A percentile compares a stretch with the other conserved stretches of the same genome.
Conservation (phyloP, 352 stramenopile genomes). For the Phytophthora pini region DNA sequence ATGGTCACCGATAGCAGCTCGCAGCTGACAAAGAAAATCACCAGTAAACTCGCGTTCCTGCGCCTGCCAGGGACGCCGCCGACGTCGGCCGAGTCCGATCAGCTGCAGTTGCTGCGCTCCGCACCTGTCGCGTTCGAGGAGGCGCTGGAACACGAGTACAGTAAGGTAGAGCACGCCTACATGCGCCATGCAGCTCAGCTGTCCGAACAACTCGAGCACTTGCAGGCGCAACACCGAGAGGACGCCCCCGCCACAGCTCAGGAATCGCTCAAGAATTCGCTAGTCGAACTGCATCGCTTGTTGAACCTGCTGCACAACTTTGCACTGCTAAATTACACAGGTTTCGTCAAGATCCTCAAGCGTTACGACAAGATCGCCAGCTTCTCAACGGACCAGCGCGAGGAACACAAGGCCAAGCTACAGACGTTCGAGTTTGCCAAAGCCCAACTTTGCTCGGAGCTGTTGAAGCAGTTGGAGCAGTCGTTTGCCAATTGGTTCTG, state of each 20-base stretch:
- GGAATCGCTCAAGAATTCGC: slow-evolving; percentile 93
- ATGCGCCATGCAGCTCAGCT: slow-evolving; percentile 83
- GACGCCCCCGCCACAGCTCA: slow-evolving; percentile 63
- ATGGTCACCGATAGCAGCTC: slow-evolving; percentile 34
- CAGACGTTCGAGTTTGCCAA: slow-evolving; percentile 70
- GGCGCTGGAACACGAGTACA: slow-evolving; percentile 78
- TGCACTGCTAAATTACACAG: slow-evolving; percentile 98
- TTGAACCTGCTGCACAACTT: slow-evolving; percentile 97
- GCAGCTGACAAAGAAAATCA: slow-evolving; percentile 21
- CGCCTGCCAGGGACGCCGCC: slow-evolving; percentile 22
- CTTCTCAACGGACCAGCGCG: slow-evolving; percentile 39
- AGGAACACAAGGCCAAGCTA: slow-evolving; percentile 57
- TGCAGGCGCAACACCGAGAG: slow-evolving; percentile 75
- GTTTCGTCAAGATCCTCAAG: slow-evolving; percentile 98
- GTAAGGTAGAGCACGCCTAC: slow-evolving; percentile 95
- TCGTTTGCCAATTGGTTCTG: slow-evolving; percentile 82
- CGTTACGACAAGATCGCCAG: slow-evolving; percentile 89
- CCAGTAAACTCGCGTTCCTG: slow-evolving; percentile 38
- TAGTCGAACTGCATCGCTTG: slow-evolving; percentile 94
- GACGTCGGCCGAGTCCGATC: slow-evolving; percentile 26
- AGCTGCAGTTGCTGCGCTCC: slow-evolving; percentile 43
- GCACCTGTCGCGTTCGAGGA: slow-evolving; percentile 76
- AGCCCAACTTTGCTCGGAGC: slow-evolving; percentile 50
- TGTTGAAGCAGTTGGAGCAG: slow-evolving; percentile 66
- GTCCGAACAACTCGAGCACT: slow-evolving; percentile 80